phyloP scores from a whole-genome alignment of 352 stramenopile species.

The Pythium phragmitis region DNA sequence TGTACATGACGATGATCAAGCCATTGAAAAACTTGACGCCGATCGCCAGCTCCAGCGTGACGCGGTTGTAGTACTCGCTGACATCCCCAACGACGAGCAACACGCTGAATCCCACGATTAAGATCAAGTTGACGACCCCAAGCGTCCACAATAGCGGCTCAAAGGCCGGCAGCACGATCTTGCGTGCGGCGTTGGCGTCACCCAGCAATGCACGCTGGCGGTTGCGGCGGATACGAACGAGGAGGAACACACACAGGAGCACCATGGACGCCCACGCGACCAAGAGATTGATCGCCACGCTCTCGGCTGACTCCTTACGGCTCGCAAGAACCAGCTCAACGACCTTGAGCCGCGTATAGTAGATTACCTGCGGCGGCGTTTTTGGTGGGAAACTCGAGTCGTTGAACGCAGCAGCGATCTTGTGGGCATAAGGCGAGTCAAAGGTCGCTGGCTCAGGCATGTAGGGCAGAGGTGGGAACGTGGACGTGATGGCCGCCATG shows the following conservation, averaged over 20 bases:
- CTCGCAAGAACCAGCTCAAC: slow-evolving; percentile 14
- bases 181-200: slow-evolving; percentile 42
- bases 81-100: slow-evolving; percentile 33
- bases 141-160: slow-evolving; percentile 68
- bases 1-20: slow-evolving; percentile 47
- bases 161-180: slow-evolving; percentile 65
- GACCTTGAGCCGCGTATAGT: slow-evolving; percentile 20
- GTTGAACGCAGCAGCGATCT: neutral
- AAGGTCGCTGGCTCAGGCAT: slow-evolving; percentile 27
- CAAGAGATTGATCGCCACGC: slow-evolving; percentile 16
- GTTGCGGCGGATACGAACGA: slow-evolving; percentile 60
- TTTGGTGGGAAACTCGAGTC: neutral
- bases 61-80: slow-evolving; percentile 27
- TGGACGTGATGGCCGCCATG: neutral
- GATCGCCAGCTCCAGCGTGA: slow-evolving; percentile 45
- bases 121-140: slow-evolving; percentile 39
- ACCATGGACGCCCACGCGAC: slow-evolving; percentile 14
- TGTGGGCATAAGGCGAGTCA: slow-evolving; percentile 23
- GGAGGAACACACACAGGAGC: slow-evolving; percentile 28
- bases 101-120: slow-evolving; percentile 32
- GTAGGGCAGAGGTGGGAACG: slow-evolving; percentile 16
- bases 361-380: slow-evolving; percentile 4
- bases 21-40: slow-evolving; percentile 49
- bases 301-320: slow-evolving; percentile 3
- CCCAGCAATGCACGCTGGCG: slow-evolving; percentile 47